Evolutionary conservation across 208 protist species (phyloP), one percentile per base, ranked within the genome.

Genomic region (Leishmania arabica): DNA sequence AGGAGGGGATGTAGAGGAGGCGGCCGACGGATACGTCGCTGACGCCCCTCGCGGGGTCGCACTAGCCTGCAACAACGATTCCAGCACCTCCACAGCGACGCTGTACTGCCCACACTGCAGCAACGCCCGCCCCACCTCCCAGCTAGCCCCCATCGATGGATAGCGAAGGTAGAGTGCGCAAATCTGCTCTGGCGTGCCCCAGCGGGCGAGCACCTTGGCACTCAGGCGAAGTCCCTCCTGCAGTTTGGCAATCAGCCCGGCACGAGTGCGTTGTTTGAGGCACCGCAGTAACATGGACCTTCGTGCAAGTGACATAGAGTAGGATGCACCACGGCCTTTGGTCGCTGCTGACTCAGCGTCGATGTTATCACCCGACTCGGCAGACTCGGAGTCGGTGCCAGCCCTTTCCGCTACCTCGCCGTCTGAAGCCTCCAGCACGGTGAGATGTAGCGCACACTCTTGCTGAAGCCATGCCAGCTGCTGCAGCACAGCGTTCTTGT

Each of bases 111-210:
- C 88, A n/a, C 84, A 81, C 51, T 86, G 82, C 54, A 91, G 69
- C 54, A 94, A 71, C 37, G 91, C 88, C 47, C 86, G 80, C 3
- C 88, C 91, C 21, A 90, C 86, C 77, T 96, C 93, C 93, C 91
- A 96, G 73, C 86, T 90, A 4, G 86, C 82, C n/a, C 90, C 91
- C 58, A 96, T 86, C 7, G 51, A 54, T 19, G 91, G 91, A 78
- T 89, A 91, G 11, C 73, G 53, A 9, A 69, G 56, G 74, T 93
- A 80, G 9, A 93, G 87, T 3, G 56, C 15, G 37, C 84, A 84
- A 49, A 96, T 88, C 13, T 66, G 71, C 76, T 69, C 86, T 40
- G 86, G 77, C 58, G 86, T 84, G 0, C 86, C 86, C 72, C 85
- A 64, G 37, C 90, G 87, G 9, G 91, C 81, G 34, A 92, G 79